These are phyloP conservation scores for Lactarius deliciosus DNA, from an alignment of 768 basidiomycete species.

Conservation along the genomic window DNA sequence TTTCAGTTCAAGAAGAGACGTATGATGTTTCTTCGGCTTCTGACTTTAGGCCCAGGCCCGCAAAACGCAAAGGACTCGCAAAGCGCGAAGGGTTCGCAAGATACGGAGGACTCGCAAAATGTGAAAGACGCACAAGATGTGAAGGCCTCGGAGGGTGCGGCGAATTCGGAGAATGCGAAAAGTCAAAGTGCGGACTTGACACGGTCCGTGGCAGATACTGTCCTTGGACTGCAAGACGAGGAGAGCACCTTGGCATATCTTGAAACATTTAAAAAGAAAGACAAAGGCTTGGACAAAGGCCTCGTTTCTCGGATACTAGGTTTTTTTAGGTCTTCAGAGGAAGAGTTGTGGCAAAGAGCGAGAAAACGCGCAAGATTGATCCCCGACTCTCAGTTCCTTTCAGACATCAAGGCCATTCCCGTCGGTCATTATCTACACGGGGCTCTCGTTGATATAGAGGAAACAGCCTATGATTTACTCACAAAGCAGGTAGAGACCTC, in stretches of 20 bases:
- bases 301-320: neutral
- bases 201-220: neutral
- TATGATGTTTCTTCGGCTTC: conserved; percentile 2
- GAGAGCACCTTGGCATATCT: neutral
- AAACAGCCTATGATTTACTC: conserved; percentile 17
- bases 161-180: too few species aligned
- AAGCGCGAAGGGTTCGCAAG: too few species aligned
- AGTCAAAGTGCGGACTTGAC: neutral
- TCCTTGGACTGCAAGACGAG: neutral
- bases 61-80: neutral
- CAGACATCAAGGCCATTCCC: neutral
- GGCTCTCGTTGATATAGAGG: neutral
- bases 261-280: neutral
- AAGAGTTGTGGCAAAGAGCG: conserved; percentile 8
- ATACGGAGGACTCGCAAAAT: too few species aligned
- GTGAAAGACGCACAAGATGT: too few species aligned
- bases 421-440: neutral
- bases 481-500: neutral
- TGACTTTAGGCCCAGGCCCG: neutral
- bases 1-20: conserved; percentile 16
- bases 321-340: neutral
- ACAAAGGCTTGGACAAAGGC: neutral
- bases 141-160: too few species aligned
- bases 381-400: conserved; percentile 22
- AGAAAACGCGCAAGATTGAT: neutral